Conservation (phyloP, 1,139 yeast species). For the Suhomyces maxii region DNA sequence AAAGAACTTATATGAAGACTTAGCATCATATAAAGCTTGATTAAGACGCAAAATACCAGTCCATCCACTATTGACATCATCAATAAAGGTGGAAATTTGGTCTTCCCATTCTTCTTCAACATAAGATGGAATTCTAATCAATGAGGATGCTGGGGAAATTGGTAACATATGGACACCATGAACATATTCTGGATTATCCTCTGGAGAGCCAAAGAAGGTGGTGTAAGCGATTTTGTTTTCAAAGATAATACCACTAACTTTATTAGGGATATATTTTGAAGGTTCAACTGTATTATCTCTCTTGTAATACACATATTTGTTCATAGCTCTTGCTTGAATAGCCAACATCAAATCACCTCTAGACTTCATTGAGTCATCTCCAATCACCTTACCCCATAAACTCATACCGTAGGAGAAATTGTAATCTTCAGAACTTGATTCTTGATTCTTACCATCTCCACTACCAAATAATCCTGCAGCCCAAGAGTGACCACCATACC, state of each 20-base stretch:
- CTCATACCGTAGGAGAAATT: conserved; percentile 82
- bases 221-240: conserved; percentile 93
- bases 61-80: conserved; percentile 75
- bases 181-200: conserved; percentile 63
- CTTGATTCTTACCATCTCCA: conserved; percentile 80
- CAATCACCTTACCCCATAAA: conserved; percentile 73
- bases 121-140: conserved; percentile 65
- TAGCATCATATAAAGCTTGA: conserved; percentile 74
- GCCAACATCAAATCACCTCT: conserved; percentile 77
- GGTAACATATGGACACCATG: conserved; percentile 97
- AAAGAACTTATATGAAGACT: conserved; percentile 67
- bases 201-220: conserved; percentile 70
- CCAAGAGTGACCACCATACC: conserved; percentile 85
- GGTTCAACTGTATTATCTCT: conserved; percentile 65
- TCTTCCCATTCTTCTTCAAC: conserved; percentile 81
- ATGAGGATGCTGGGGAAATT: conserved; percentile 80
- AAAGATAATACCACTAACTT: conserved; percentile 73
- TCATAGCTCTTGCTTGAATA: conserved; percentile 61
- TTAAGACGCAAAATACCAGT: conserved; percentile 78
- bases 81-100: conserved; percentile 50
- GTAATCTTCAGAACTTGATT: conserved; percentile 78
- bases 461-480: conserved; percentile 71
- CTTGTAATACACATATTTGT: conserved; percentile 57
- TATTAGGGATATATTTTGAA: conserved; percentile 53
- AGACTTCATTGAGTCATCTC: conserved; percentile 73